A percentile compares a stretch with the other conserved stretches of the same genome.
phyloP scores from a whole-genome alignment of 495 filamentous ascomycete genomes.

The Aspergillus nanangensis region DNA sequence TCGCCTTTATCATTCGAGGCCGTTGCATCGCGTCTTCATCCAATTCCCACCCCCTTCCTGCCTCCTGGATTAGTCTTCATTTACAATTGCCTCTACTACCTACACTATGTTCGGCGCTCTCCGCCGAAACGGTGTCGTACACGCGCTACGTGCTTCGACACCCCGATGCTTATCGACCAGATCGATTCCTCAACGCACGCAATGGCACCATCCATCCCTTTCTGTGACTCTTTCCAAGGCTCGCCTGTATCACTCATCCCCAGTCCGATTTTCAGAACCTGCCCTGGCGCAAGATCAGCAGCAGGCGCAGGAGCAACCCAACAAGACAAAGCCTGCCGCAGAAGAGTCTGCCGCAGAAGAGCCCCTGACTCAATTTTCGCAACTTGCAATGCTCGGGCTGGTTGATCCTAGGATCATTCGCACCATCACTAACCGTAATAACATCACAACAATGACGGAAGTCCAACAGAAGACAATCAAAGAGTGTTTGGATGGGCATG shows the following conservation, averaged over 20 bases:
- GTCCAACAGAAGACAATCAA: constrained; percentile 85
- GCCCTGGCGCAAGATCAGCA: too few species aligned
- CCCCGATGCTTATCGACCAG: constrained; percentile 25
- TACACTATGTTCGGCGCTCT: constrained; percentile 38
- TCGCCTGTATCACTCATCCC: constrained; percentile 27
- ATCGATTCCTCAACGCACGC: constrained; percentile 24
- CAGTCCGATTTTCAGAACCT: constrained; percentile 20
- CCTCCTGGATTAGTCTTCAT: too few species aligned
- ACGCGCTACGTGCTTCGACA: constrained; percentile 32
- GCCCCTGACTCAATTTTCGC: constrained; percentile 61
- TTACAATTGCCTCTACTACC: background rate
- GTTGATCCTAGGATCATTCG: constrained; percentile 62
- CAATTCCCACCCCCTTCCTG: background rate
- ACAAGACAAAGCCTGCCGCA: background rate
- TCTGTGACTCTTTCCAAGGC: constrained; percentile 17
- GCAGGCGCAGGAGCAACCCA: too few species aligned
- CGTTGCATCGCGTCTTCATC: background rate
- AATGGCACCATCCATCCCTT: constrained; percentile 23
- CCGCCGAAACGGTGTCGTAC: constrained; percentile 35
- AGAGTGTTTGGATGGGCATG: constrained; percentile 67
- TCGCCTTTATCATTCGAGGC: background rate
- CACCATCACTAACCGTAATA: constrained; percentile 69
- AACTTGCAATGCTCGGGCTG: constrained; percentile 57
- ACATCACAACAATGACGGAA: constrained; percentile 80
- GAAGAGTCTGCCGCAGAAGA: constrained; percentile 14